phyloP scores from a whole-genome alignment of 1,139 yeast species.

The Pichia sp. region DNA sequence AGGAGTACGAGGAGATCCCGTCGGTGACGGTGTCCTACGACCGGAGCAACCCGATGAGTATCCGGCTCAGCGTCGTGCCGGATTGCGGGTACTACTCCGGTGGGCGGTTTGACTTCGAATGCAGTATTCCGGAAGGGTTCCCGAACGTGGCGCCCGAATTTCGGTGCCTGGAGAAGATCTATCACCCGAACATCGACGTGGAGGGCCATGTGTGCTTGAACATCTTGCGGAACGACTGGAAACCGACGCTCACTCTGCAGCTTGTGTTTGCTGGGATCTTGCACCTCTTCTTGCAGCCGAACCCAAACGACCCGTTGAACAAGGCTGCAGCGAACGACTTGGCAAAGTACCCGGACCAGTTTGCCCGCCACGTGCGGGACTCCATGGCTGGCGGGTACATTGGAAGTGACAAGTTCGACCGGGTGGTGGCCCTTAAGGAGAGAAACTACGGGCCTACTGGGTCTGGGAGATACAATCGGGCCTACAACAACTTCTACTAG shows the following conservation, averaged over 20 bases:
- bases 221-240: constrained; percentile 92
- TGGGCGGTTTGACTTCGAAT: constrained; percentile 66
- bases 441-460: not conserved
- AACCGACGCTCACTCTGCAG: constrained; percentile 83
- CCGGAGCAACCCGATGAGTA: constrained; percentile 42
- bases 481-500: constrained; percentile 2
- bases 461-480: not conserved
- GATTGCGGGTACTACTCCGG: constrained; percentile 73
- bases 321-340: constrained; percentile 82
- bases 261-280: constrained; percentile 81
- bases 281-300: constrained; percentile 84
- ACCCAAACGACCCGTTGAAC: constrained; percentile 87
- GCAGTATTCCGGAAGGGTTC: constrained; percentile 64
- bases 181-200: constrained; percentile 89
- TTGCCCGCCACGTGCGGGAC: constrained; percentile 53
- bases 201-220: constrained; percentile 91
- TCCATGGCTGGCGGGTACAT: constrained; percentile 75
- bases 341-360: constrained; percentile 52
- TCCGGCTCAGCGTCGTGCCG: constrained; percentile 61
- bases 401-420: constrained; percentile 58
- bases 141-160: constrained; percentile 95
- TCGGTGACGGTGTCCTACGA: constrained; percentile 17
- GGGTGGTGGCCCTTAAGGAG: constrained; percentile 35
- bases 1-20: constrained; percentile 30
- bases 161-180: constrained; percentile 64